Conservation (phyloP, 202 grass and related monocot genomes). For the Zoysia matrella region DNA sequence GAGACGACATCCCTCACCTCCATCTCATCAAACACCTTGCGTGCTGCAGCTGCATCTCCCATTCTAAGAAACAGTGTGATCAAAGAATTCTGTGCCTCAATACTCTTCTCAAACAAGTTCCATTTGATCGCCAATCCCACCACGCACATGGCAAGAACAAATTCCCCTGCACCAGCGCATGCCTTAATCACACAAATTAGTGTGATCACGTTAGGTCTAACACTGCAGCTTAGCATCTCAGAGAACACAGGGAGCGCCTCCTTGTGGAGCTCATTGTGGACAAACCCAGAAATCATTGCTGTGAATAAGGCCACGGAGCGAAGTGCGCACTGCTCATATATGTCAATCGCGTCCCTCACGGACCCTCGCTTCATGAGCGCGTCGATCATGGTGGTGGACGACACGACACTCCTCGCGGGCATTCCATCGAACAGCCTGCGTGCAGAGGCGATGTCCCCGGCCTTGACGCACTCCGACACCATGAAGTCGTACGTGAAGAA, state of each 20-base stretch:
- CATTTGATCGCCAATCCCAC: slow-evolving; percentile 66
- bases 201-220: slow-evolving; percentile 68
- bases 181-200: slow-evolving; percentile 70
- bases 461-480: slow-evolving; percentile 33
- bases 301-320: slow-evolving; percentile 67
- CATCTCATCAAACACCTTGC: no score
- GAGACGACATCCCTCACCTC: slow-evolving; percentile 52
- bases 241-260: slow-evolving; percentile 52
- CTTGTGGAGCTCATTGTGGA: slow-evolving; percentile 55
- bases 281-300: slow-evolving; percentile 60
- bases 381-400: slow-evolving; percentile 71
- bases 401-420: slow-evolving; percentile 57
- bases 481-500: slow-evolving; percentile 65
- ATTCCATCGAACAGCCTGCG: slow-evolving; percentile 68
- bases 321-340: slow-evolving; percentile 48
- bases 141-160: slow-evolving; percentile 53
- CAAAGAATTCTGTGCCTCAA: slow-evolving; percentile 60
- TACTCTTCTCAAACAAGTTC: slow-evolving; percentile 56
- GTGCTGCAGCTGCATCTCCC: slow-evolving; percentile 1
- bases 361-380: slow-evolving; percentile 69
- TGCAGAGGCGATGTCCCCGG: slow-evolving; percentile 56
- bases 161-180: slow-evolving; percentile 56
- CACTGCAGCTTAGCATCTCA: slow-evolving; percentile 48
- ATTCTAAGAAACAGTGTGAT: slow-evolving; percentile 68
- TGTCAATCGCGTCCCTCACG: slow-evolving; percentile 49